Conservation (phyloP, 495 filamentous ascomycete genomes). For the Schizothecium vesticola region DNA sequence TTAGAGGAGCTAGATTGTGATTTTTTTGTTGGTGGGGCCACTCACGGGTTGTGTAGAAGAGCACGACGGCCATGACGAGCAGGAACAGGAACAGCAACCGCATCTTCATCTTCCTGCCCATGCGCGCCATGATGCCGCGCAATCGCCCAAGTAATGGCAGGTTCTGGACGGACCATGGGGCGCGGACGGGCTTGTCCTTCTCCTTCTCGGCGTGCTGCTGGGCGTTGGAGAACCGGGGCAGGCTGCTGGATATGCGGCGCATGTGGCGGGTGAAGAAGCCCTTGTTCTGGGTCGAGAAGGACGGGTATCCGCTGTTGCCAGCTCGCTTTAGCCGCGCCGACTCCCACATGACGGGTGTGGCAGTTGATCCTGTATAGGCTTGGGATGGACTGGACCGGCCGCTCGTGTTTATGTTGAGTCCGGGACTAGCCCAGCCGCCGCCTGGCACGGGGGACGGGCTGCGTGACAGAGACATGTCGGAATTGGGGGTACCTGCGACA, state of each 20-base stretch:
- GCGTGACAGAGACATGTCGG: slow-evolving; percentile 73
- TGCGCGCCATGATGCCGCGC: slow-evolving; percentile 32
- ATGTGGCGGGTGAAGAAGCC: slow-evolving; percentile 80
- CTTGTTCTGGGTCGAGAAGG: slow-evolving; percentile 71
- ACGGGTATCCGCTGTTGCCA: slow-evolving; percentile 64
- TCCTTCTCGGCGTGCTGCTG: slow-evolving; percentile 65
- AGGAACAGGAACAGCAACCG: slow-evolving; percentile 53
- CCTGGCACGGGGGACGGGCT: slow-evolving; percentile 76
- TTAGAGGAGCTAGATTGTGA: slow-evolving; percentile 9
- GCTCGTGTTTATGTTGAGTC: slow-evolving; percentile 61
- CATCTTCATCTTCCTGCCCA: slow-evolving; percentile 50
- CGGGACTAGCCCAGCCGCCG: slow-evolving; percentile 84
- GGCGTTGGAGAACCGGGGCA: slow-evolving; percentile 61
- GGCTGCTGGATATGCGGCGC: slow-evolving; percentile 63
- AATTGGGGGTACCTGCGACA: slow-evolving; percentile 39
- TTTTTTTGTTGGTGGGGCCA: slow-evolving; percentile 15
- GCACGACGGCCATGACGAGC: slow-evolving; percentile 56
- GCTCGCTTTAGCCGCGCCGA: slow-evolving; percentile 69
- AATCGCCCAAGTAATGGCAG: slow-evolving; percentile 37
- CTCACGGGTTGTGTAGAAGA: slow-evolving; percentile 68
- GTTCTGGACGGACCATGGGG: slow-evolving; percentile 32
- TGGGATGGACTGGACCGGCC: slow-evolving; percentile 61
- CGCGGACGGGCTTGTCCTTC: slow-evolving; percentile 67
- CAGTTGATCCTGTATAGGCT: slow-evolving; percentile 44
- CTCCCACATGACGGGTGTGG: slow-evolving; percentile 69